Evolutionary conservation across 768 basidiomycete species (phyloP), one percentile per base, ranked within the genome.

Genomic region (Lactarius deliciosus): DNA sequence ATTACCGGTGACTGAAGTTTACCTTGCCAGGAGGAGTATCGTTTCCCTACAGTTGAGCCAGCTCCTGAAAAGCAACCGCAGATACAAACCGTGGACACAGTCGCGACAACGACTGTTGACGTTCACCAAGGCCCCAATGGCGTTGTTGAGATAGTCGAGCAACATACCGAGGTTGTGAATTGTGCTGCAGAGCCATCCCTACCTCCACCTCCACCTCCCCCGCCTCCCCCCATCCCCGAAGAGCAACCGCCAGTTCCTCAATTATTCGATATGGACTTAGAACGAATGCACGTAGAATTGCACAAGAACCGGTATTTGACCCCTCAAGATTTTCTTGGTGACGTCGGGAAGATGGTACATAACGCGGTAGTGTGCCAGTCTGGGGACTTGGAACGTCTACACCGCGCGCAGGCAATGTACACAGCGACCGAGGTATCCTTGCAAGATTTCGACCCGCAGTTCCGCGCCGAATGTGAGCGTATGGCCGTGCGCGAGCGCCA

Each of bases 221-320:
- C 22, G 18, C 74, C 73, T 55, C 69, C 71, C 34, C 77, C 76
- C 53, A 71, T 72, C 50, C 80, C 76, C 56, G 81, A 71, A 32
- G 77, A 76, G 18, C 64, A 71, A 13, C 79, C 79, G 10, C 79
- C 78, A 20, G 75, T 73, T 18, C 85, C 85, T 10, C 80, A 79
- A 9, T 78, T 95, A 20, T 92, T 85, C 73, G 87, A 96, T 73
- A 89, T 98, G 82, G 95, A 98, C 75, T 81, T 98, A 43, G 97
- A 98, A 72, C 86, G 84, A 69, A 94, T 99, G 85, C 91, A 96
- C 71, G 79, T 81, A 28, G 87, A 92, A 63, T 81, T 99, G 25
- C 94, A 92, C 80, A 88, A 86, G 73, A 87, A 87, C 47, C 86
- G 87, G 47, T 99, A 98, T 74, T 85, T 93, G 34, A 94, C 93